Base-by-base conservation (phyloP, 1,139 yeast species). In the Taiozyma onychis region DNA sequence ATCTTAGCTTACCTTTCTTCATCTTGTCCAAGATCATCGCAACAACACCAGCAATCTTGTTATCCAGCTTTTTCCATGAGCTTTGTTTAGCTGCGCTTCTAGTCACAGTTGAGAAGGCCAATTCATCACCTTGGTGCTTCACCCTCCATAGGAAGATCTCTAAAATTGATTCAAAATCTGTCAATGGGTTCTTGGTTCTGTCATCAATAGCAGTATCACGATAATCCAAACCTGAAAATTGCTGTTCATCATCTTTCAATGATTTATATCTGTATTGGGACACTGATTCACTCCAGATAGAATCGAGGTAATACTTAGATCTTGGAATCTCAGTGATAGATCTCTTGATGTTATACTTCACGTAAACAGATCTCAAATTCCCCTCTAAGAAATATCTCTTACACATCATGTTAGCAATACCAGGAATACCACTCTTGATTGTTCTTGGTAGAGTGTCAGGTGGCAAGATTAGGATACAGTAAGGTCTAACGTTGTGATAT, bases 361-460 rank as follows among this genome's bases (percentile, higher is more conserved):
- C 91, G 67, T 80, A 91, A 41, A 82, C 85, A 0, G 96, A 86
- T 32, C 81, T 77, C 37, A 93, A 71, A 11, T 79, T 74, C 2
- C 98, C 98, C 57, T 83, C 86, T 46, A 85, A 75, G 62, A 90
- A 90, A 57, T 81, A 77, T 59, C 88, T 82, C 56, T 91, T 89
- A 58, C 97, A 91, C 46, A 95, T 75, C 83, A 91, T 88, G 59
- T 91, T 93, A 2, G 99, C 98, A 57, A 93, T 87, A 61, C 95
- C 99, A 34, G 85, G 75, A 13, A 95, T 83, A 8, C 97, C 97
- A 67, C 89, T 83, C 61, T 95, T 73, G 65, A 83, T 75, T 27
- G 88, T 85, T 62, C 96, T 79, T 2, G 99, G 97, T 39, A 95
- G 73, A 0, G 91, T 76, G 54, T 88, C 90, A 39, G 89, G 84